phyloP scores from a whole-genome alignment of 1,284 basidiomycete species.

The Anthracocystis setariae region DNA sequence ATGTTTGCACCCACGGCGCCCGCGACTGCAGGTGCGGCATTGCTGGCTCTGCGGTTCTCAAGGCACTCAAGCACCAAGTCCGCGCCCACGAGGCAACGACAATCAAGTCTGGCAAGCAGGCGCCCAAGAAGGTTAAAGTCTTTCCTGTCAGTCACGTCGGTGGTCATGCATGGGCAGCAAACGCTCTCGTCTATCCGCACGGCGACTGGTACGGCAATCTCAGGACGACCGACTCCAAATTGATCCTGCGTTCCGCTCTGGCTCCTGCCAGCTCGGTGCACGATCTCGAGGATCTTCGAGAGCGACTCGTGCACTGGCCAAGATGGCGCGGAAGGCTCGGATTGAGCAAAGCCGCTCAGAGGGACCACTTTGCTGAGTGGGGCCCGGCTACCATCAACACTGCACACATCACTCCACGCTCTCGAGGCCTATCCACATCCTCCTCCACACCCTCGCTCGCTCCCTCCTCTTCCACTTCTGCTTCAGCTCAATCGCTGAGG shows the following conservation, averaged over 20 bases:
- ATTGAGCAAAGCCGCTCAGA: slow-evolving; percentile 50
- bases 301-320: slow-evolving; percentile 62
- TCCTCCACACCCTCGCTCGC: slow-evolving; percentile 4
- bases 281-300: slow-evolving; percentile 57
- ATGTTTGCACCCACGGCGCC: slow-evolving; percentile 67
- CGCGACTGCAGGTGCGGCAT: slow-evolving; percentile 68
- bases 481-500: slow-evolving; percentile 4
- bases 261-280: slow-evolving; percentile 62
- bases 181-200: slow-evolving; percentile 66
- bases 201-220: slow-evolving; percentile 66
- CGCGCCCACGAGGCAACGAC: slow-evolving; percentile 51
- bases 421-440: slow-evolving; percentile 23
- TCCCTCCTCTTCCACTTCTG: neutral
- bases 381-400: slow-evolving; percentile 55
- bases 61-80: slow-evolving; percentile 53
- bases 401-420: slow-evolving; percentile 48
- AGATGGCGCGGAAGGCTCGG: slow-evolving; percentile 68
- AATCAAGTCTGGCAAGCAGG: slow-evolving; percentile 19
- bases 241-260: slow-evolving; percentile 58
- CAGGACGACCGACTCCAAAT: slow-evolving; percentile 41
- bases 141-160: slow-evolving; percentile 57
- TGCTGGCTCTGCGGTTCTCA: slow-evolving; percentile 61
- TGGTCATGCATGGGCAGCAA: slow-evolving; percentile 66
- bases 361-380: slow-evolving; percentile 58
- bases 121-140: slow-evolving; percentile 50